phyloP scores from a whole-genome alignment of 768 basidiomycete genomes.

The Russula sp. region DNA sequence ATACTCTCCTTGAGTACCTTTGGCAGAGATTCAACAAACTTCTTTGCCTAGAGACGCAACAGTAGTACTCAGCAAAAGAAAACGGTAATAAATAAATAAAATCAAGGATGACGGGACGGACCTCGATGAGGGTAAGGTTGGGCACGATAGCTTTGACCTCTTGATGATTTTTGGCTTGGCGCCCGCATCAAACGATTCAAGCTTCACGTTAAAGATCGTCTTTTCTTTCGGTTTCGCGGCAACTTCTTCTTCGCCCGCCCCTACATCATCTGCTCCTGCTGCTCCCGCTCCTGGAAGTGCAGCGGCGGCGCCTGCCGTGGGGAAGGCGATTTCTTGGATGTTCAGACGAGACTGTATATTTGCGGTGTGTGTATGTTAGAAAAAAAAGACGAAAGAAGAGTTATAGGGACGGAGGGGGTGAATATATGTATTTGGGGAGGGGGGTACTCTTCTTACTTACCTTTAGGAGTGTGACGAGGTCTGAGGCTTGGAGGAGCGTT shows the following conservation, averaged over 20 bases:
- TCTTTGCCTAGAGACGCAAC: conserved; percentile 80
- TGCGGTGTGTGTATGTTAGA: no score
- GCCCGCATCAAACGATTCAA: conserved; percentile 89
- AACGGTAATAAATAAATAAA: no score
- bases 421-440: no score
- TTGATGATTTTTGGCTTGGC: conserved; percentile 94
- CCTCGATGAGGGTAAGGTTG: conserved; percentile 95
- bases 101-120: conserved; percentile 46
- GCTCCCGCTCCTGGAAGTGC: conserved; percentile 48
- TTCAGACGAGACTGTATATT: conserved; percentile 78
- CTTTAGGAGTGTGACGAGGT: conserved; percentile 90
- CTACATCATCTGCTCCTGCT: conserved; percentile 49
- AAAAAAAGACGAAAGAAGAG: no score
- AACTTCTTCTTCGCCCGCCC: conserved; percentile 3
- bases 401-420: no score
- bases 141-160: conserved; percentile 97
- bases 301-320: conserved; percentile 60
- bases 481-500: conserved; percentile 90
- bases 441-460: conserved; percentile 44
- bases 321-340: conserved; percentile 96
- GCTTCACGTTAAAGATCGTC: conserved; percentile 92
- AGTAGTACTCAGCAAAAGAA: neutral
- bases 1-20: conserved; percentile 92
- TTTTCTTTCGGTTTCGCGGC: conserved; percentile 97
- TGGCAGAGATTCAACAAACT: conserved; percentile 95